A percentile compares a stretch with the other conserved stretches of the same genome.
Conservation (phyloP, 768 basidiomycete species). For the Neoboletus brunneissimus region DNA sequence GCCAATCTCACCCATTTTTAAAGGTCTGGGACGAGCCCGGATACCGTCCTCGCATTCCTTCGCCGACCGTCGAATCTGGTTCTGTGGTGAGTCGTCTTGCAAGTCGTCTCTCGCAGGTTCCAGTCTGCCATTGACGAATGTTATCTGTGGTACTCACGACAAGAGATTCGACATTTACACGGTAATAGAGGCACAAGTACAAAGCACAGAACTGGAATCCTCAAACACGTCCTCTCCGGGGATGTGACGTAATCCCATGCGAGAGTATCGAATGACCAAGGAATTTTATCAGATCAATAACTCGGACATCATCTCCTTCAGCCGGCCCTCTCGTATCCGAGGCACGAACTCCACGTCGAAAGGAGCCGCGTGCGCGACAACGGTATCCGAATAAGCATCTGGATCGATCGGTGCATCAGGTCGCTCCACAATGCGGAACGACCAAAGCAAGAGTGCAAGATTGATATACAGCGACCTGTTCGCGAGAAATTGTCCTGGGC, state of each 20-base stretch:
- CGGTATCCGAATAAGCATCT: slow-evolving; percentile 51
- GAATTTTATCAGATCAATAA: neutral
- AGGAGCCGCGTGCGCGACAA: slow-evolving; percentile 54
- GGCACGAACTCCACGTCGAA: slow-evolving; percentile 57
- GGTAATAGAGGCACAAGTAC: neutral
- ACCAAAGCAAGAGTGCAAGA: slow-evolving; percentile 57
- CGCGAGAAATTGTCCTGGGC: slow-evolving; percentile 57
- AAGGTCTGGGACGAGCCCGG: too few species aligned
- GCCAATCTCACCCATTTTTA: too few species aligned
- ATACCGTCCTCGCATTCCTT: too few species aligned
- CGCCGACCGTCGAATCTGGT: neutral
- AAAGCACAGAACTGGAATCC: neutral
- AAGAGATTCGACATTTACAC: neutral
- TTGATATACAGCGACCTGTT: slow-evolving; percentile 55
- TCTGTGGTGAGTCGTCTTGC: too few species aligned
- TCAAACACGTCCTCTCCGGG: neutral
- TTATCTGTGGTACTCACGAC: neutral
- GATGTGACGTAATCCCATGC: neutral
- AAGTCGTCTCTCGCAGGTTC: neutral
- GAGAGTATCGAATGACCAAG: neutral
- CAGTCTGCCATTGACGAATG: neutral
- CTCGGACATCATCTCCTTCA: slow-evolving; percentile 13
- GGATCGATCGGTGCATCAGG: slow-evolving; percentile 52
- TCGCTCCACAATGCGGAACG: slow-evolving; percentile 52
- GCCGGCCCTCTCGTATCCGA: slow-evolving; percentile 22